These are phyloP conservation scores for Linnemannia hyalina DNA, from an alignment of 192 early-diverging fungal genomes.

Conservation along the genomic window DNA sequence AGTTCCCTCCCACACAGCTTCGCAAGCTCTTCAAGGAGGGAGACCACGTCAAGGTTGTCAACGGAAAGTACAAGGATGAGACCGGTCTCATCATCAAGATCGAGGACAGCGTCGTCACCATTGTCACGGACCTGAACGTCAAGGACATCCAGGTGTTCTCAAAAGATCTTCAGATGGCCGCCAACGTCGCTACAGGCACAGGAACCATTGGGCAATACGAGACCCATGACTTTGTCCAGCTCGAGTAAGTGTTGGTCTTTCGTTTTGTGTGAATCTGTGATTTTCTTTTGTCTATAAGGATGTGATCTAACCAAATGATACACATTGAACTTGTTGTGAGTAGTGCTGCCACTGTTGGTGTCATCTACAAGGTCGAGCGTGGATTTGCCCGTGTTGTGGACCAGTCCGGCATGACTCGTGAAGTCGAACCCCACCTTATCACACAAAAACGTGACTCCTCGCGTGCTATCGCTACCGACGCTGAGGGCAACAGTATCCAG, in stretches of 20 bases:
- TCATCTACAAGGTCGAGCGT: conserved; percentile 85
- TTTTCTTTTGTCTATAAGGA: conserved; percentile 13
- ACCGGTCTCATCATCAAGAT: conserved; percentile 92
- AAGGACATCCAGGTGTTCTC: conserved; percentile 89
- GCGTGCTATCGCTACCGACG: conserved; percentile 62
- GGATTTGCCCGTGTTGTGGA: conserved; percentile 84
- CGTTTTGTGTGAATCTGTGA: background rate
- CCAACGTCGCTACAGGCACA: conserved; percentile 74
- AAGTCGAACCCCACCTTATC: conserved; percentile 78
- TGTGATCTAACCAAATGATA: background rate
- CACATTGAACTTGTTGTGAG: background rate
- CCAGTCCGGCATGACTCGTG: conserved; percentile 76
- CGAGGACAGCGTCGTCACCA: conserved; percentile 83
- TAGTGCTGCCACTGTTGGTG: conserved; percentile 78
- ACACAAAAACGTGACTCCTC: conserved; percentile 76
- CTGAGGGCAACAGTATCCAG: conserved; percentile 66
- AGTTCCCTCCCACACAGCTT: conserved; percentile 77
- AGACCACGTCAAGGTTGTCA: conserved; percentile 94
- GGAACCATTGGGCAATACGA: conserved; percentile 80
- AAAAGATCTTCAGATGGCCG: conserved; percentile 85
- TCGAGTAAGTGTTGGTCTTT: conserved; percentile 66
- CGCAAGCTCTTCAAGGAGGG: conserved; percentile 92
- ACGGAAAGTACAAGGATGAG: conserved; percentile 86
- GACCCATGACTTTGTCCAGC: conserved; percentile 88
- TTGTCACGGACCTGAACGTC: conserved; percentile 78